Base-by-base conservation (phyloP, 2,329 filamentous ascomycete species). In the Botrytis galanthina region DNA sequence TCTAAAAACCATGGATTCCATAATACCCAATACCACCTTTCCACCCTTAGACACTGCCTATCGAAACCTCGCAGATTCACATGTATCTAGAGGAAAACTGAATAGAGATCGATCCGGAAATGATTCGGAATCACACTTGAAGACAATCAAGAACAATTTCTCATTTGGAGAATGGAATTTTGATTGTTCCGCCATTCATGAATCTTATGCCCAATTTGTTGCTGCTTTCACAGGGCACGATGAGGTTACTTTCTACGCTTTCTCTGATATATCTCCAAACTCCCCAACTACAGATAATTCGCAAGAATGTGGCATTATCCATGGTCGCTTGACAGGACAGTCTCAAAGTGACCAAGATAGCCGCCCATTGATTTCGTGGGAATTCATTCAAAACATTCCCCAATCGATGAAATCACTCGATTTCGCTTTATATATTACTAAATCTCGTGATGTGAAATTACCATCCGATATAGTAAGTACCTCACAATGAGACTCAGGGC, bases 161-260 rank as follows among this genome's bases (percentile, higher is more conserved):
- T 14, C 26, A 46, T 44, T 6, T 39, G 26, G 51, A 42, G 37
- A 70, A 44, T 70, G 67, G 67, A 29, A 42, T 18, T 42, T 70
- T 9, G 29, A 70, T 42, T 20, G 20, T 46, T 60, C 51, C 26
- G 44, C 18, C 18, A 46, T 60, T 5, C 39, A 70, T 8, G 35
- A 60, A 5, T 70, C 54, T 32, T 70, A 70, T 57, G 48, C 67
- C 48, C 29, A 70, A 20, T 70, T 70, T 12, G 29, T 70, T 26
- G 39, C 42, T 26, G 67, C 48, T n/a, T 60, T 60, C 39, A 70
- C 67, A n/a, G 51, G 67, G 26, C 54, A 42, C 9, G 54, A 70
- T 37, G 67, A 70, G 20, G 14, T 70, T 57, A 37, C 67, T 46
- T 60, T 60, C 39, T 42, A 10, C 22, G 22, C 37, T 39, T n/a